A percentile compares a stretch with the other conserved stretches of the same genome.
Conservation (phyloP, 2,329 filamentous ascomycete genomes). For the Didymella lethalis region DNA sequence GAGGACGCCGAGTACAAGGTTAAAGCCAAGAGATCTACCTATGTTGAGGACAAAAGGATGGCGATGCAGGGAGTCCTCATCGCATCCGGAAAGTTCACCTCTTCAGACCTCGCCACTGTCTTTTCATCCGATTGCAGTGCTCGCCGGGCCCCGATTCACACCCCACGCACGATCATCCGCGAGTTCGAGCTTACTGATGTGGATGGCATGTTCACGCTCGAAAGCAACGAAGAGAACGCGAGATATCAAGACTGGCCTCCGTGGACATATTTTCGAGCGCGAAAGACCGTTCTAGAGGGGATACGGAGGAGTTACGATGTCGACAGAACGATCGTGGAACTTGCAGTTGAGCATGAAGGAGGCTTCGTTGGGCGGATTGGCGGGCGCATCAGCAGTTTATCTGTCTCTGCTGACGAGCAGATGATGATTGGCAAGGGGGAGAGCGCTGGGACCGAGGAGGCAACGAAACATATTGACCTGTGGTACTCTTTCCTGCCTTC, state of each 20-base stretch:
- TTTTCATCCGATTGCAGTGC: slow-evolving; percentile 21
- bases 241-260: slow-evolving; percentile 40
- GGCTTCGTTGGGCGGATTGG: slow-evolving; percentile 44
- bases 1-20: not conserved
- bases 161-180: slow-evolving; percentile 35
- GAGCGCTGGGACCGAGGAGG: not conserved
- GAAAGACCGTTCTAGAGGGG: slow-evolving; percentile 28
- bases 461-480: slow-evolving; percentile 30
- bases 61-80: slow-evolving; percentile 31
- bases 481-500: slow-evolving; percentile 45
- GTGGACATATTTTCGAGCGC: slow-evolving; percentile 33
- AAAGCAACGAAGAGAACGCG: slow-evolving; percentile 36
- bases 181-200: slow-evolving; percentile 40
- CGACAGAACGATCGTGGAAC: slow-evolving; percentile 36
- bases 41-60: slow-evolving; percentile 30
- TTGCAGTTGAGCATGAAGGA: slow-evolving; percentile 37
- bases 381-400: slow-evolving; percentile 15
- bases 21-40: not conserved
- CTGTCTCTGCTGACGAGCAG: not conserved
- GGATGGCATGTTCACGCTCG: slow-evolving; percentile 33
- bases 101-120: slow-evolving; percentile 12
- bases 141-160: slow-evolving; percentile 11
- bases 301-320: slow-evolving; percentile 26
- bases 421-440: too few relatives aligned
- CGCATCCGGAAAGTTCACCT: slow-evolving; percentile 29